Evolutionary conservation across 2,329 filamentous ascomycete species (phyloP), one percentile per base, ranked within the genome.

Genomic region (Leptographium wingfieldii): DNA sequence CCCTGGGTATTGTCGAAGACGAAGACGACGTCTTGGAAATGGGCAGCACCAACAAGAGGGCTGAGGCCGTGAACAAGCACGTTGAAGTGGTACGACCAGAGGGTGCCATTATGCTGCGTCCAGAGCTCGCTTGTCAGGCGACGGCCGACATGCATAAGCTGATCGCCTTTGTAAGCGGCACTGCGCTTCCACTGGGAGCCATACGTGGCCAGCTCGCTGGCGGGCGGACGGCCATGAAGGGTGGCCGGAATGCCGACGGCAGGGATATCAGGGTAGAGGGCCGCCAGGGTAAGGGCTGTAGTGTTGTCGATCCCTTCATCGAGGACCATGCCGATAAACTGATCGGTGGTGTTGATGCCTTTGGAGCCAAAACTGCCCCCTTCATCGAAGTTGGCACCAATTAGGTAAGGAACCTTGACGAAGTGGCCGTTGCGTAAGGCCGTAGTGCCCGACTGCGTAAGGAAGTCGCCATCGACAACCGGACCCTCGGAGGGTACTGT

Each of bases 371-470:
- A 86, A 0, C 74, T 72, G 1, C 78, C 79, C 38, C 73, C 86
- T 68, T 89, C 86, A 65, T 88, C 85, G 1, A 78, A 79, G 68
- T 87, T 88, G 43, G 78, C 78, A 7, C 86, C 85, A 40, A 78
- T 73, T 7, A 89, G 74, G 0, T 78, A 79, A 48, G 72, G 86
- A 0, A 88, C 81, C 58, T 81, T 76, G 60, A 86, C 79, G 63
- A 87, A 87, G 22, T 77, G 76, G 55, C 83, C 84, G 5, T 76
- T 68, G 1, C 73, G 70, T 6, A 88, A 72, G 12, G 64, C 85
- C 80, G 7, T 76, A 69, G 9, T 76, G 68, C 11, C 80, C 43
- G 72, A 74, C 55, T 73, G 66, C 12, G 72, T 73, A n/a, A 78
- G 69, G 10, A 75, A 74, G 55, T 74, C 70, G 16, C 68, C 71